Conservation (phyloP, 106 monocot species). For the Dendrobium catenatum region DNA sequence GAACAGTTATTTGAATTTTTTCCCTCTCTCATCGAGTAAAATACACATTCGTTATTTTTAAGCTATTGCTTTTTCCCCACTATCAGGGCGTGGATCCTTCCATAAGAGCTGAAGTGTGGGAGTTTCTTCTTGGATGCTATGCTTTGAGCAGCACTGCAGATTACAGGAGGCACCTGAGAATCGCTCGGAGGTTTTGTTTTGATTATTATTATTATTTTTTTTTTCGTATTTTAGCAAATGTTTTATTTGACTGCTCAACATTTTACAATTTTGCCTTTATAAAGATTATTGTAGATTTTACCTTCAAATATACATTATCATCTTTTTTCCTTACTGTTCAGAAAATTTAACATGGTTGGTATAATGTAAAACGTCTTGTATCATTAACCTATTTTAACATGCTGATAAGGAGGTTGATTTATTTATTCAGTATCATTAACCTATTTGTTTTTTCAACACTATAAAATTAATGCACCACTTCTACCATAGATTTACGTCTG, state of each 20-base stretch:
- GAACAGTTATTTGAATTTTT: neutral
- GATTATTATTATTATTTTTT: neutral
- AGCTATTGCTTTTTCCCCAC: constrained; percentile 14
- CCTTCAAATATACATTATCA: neutral
- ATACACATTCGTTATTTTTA: neutral
- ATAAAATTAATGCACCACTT: neutral
- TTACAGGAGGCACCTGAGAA: constrained; percentile 59
- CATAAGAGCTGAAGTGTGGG: constrained; percentile 95
- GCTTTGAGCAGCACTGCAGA: constrained; percentile 75
- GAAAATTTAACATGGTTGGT: neutral
- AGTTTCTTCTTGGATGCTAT: constrained; percentile 99
- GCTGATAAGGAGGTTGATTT: neutral
- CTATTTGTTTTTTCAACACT: neutral
- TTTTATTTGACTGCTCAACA: neutral
- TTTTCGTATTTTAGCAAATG: neutral
- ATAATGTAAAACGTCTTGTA: neutral
- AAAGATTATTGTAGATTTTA: neutral
- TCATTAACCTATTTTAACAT: neutral
- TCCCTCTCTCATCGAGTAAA: neutral
- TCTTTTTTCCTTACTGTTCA: neutral
- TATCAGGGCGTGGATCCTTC: constrained; percentile 95
- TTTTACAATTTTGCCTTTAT: neutral
- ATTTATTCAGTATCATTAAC: neutral
- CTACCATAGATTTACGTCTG: neutral
- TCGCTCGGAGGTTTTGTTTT: constrained; percentile 67